A percentile compares a stretch with the other conserved stretches of the same genome.
Conservation (phyloP, 306 rosid species). For the Crotalaria pallida region DNA sequence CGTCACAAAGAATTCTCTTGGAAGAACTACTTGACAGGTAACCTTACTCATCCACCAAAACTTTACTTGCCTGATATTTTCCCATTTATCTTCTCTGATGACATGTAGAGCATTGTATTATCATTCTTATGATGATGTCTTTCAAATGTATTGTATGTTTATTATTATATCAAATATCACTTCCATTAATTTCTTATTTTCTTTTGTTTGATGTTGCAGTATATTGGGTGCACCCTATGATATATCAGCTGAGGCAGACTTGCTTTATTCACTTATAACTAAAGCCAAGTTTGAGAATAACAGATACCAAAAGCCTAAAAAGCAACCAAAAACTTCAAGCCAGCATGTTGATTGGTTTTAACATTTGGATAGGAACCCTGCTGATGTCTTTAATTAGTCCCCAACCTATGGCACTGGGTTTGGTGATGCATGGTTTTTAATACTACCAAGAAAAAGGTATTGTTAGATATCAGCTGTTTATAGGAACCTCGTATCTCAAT, state of each 20-base stretch:
- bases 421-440: not conserved
- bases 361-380: constrained; percentile 1
- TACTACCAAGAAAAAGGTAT: not conserved
- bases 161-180: too few species aligned
- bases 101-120: too few species aligned
- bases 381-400: not conserved
- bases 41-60: not conserved
- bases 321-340: constrained; percentile 63
- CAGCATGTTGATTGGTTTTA: constrained; percentile 79
- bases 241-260: constrained; percentile 68
- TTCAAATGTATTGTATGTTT: not conserved
- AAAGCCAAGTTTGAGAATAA: constrained; percentile 85
- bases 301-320: constrained; percentile 72
- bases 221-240: constrained; percentile 55
- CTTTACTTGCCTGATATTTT: not conserved
- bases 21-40: constrained; percentile 89
- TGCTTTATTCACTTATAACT: constrained; percentile 67
- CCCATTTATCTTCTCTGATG: not conserved
- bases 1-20: constrained; percentile 75
- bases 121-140: not conserved
- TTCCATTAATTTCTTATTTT: not conserved
- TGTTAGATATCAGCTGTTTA: not conserved
- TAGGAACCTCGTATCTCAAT: not conserved
- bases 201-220: constrained; percentile 41
- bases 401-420: not conserved